Percentiles rank a stretch among this genome's conserved stretches.
phyloP scores from a whole-genome alignment of 306 rosid species.

The Prinsepia uniflora region DNA sequence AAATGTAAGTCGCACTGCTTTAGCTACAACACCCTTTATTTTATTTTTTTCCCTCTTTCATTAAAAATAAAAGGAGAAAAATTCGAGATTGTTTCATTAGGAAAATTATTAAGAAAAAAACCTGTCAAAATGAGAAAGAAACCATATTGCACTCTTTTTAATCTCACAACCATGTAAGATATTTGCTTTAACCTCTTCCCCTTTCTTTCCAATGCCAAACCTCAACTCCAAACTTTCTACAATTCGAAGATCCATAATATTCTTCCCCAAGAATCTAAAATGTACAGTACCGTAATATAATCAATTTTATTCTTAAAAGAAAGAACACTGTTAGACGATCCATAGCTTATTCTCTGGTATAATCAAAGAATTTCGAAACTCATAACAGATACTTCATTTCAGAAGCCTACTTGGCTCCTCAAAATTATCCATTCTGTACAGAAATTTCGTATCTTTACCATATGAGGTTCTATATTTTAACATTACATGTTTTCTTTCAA shows the following conservation, averaged over 20 bases:
- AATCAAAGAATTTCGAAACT: not conserved
- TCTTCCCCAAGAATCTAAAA: not conserved
- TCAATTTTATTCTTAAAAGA: not conserved
- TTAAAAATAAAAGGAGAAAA: not conserved
- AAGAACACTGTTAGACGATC: not conserved
- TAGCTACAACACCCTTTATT: constrained; percentile 14
- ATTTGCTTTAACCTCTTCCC: not conserved
- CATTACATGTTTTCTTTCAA: not conserved
- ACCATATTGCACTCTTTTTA: not conserved
- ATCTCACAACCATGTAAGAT: not conserved
- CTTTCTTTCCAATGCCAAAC: not conserved
- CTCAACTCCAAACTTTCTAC: not conserved
- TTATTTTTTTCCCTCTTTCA: not conserved
- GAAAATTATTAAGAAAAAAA: not conserved
- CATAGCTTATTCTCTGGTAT: not conserved
- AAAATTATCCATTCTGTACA: not conserved
- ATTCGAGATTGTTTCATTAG: not conserved
- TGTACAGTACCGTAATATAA: not conserved
- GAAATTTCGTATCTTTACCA: not conserved
- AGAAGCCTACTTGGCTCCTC: not conserved
- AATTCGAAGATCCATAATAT: not conserved
- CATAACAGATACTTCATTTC: not conserved
- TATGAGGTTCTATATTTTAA: not conserved
- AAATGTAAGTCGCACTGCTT: constrained; percentile 16
- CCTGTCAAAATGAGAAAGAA: not conserved